These are phyloP conservation scores for Starmera caribaea DNA, from an alignment of 805 yeast genomes.

Conservation along the genomic window DNA sequence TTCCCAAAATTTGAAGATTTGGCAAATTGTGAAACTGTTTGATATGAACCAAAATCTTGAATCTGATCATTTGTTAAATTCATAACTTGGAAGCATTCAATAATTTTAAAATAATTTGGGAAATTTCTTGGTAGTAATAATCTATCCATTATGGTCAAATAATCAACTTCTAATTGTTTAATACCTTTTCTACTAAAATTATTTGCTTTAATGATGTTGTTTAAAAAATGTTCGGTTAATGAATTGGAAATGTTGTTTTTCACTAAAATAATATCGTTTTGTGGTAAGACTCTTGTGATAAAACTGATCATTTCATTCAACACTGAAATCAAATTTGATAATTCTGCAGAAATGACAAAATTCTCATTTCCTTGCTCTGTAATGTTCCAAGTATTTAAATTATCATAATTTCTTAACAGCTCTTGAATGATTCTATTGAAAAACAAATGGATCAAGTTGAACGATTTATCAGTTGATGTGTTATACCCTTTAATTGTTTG, in stretches of 20 bases:
- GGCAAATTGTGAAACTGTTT: conserved; percentile 19
- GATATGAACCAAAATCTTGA: conserved; percentile 6
- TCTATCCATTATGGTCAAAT: conserved; percentile 18
- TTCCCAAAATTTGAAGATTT: conserved; percentile 17
- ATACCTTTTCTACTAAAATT: conserved; percentile 25
- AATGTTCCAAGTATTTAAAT: conserved; percentile 22
- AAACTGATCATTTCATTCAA: conserved; percentile 15
- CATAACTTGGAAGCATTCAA: conserved; percentile 19
- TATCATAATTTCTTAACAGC: conserved; percentile 22
- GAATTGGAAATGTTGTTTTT: conserved; percentile 17
- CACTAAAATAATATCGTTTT: conserved; percentile 11
- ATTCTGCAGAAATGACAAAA: conserved; percentile 17
- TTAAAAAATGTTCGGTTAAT: conserved; percentile 23
- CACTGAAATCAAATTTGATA: conserved; percentile 15
- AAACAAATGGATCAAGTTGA: conserved; percentile 21
- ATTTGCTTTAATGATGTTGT: conserved; percentile 26
- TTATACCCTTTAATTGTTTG: conserved; percentile 20
- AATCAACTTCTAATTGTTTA: conserved; percentile 23
- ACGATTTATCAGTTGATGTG: conserved; percentile 18
- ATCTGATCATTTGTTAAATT: conserved; percentile 18
- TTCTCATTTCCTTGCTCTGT: not conserved
- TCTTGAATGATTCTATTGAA: conserved; percentile 19
- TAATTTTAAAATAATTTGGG: conserved; percentile 13
- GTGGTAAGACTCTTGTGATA: conserved; percentile 7
- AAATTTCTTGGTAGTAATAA: conserved; percentile 12